A percentile compares a stretch with the other conserved stretches of the same genome.
phyloP scores from a whole-genome alignment of 345 rosid species.

The Sisymbrium altissimum region DNA sequence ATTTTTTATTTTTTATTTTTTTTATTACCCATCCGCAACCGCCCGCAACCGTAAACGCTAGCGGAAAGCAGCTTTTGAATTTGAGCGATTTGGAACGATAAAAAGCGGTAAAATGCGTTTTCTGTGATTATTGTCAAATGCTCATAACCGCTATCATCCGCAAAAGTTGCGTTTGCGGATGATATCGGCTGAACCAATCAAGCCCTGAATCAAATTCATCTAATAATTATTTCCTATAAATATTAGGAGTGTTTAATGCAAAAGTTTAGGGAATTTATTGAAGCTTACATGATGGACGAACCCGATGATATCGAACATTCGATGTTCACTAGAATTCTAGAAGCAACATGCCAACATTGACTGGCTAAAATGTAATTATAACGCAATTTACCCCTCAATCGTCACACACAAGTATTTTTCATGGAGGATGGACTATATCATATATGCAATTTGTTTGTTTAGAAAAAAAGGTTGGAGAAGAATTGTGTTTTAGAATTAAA shows the following conservation, averaged over 20 bases:
- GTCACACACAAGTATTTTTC: neutral
- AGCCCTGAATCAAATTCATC: too few species aligned
- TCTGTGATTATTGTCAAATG: too few species aligned
- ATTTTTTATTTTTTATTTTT: too few species aligned
- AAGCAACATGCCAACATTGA: too few species aligned
- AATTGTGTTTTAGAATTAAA: neutral
- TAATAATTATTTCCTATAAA: neutral
- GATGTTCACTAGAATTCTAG: neutral
- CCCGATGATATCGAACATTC: neutral
- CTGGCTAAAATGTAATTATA: neutral
- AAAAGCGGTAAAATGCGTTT: too few species aligned
- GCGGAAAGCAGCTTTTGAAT: too few species aligned
- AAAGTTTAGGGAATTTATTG: neutral
- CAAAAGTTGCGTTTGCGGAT: too few species aligned
- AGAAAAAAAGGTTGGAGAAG: neutral
- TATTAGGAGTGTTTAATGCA: neutral
- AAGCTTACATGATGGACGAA: neutral
- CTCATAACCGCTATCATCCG: too few species aligned
- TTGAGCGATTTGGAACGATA: too few species aligned
- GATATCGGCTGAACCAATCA: too few species aligned
- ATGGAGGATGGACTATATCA: neutral
- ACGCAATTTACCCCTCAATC: neutral
- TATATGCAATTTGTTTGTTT: neutral
- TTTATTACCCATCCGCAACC: too few species aligned
- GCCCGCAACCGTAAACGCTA: too few species aligned